phyloP scores from a whole-genome alignment of 352 stramenopile genomes.

The Phytophthora pini region DNA sequence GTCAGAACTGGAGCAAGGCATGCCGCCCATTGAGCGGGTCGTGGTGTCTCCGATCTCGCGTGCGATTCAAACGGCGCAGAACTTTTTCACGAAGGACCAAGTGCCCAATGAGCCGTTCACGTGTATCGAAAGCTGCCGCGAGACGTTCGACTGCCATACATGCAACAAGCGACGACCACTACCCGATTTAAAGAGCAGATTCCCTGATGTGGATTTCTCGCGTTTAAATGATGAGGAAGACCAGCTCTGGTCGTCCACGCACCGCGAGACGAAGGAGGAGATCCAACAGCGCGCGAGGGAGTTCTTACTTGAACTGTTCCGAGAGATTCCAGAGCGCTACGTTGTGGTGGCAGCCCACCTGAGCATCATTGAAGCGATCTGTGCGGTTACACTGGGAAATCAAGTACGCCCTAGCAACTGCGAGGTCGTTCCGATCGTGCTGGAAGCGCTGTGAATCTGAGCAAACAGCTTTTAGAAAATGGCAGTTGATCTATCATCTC shows the following conservation, averaged over 20 bases:
- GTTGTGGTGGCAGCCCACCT: slow-evolving; percentile 75
- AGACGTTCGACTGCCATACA: slow-evolving; percentile 74
- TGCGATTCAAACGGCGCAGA: slow-evolving; percentile 74
- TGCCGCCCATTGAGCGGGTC: slow-evolving; percentile 33
- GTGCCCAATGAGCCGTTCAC: slow-evolving; percentile 49
- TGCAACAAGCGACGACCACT: slow-evolving; percentile 70
- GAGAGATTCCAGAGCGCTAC: slow-evolving; percentile 57
- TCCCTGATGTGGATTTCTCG: slow-evolving; percentile 73
- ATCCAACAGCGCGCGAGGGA: slow-evolving; percentile 51
- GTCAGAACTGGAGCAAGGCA: slow-evolving; percentile 47
- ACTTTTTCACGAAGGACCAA: slow-evolving; percentile 59
- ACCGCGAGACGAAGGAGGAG: slow-evolving; percentile 73
- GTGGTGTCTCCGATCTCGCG: slow-evolving; percentile 58
- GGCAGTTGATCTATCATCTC: background rate
- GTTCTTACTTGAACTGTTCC: slow-evolving; percentile 65
- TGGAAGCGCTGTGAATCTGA: slow-evolving; percentile 33
- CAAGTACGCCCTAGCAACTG: slow-evolving; percentile 50
- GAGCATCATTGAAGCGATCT: slow-evolving; percentile 76
- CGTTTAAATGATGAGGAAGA: slow-evolving; percentile 65
- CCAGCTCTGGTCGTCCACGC: slow-evolving; percentile 56
- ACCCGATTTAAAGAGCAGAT: slow-evolving; percentile 53
- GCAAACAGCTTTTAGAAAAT: background rate
- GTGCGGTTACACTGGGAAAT: slow-evolving; percentile 41
- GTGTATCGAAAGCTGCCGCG: slow-evolving; percentile 71
- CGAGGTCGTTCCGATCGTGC: slow-evolving; percentile 58